Evolutionary conservation across 352 stramenopile genomes (phyloP).

Genomic region (Phytophthora agathidicida): DNA sequence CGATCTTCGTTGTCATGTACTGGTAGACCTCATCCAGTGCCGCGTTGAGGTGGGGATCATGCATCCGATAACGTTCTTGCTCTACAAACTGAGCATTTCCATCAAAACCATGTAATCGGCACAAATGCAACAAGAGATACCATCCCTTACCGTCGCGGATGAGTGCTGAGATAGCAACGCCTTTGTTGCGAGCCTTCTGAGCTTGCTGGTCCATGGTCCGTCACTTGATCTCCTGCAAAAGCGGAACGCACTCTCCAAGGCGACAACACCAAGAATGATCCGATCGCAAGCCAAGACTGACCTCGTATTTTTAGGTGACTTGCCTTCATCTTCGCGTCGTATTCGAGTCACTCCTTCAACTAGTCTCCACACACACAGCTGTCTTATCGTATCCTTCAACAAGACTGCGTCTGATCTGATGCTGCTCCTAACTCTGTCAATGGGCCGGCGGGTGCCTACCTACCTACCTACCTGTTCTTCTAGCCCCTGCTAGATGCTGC

Average conservation of each 20-base stretch:
- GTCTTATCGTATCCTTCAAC: slow-evolving; percentile 14
- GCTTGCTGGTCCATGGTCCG: slow-evolving; percentile 38
- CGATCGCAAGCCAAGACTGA: background rate
- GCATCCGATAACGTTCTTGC: slow-evolving; percentile 59
- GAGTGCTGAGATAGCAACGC: slow-evolving; percentile 45
- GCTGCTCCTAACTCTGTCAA: background rate
- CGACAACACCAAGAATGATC: slow-evolving; percentile 10
- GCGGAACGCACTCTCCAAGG: background rate
- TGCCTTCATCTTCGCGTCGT: slow-evolving; percentile 31
- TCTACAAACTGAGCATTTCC: slow-evolving; percentile 37
- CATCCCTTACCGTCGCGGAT: slow-evolving; percentile 66
- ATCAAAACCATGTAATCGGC: background rate
- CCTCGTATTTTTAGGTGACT: slow-evolving; percentile 46
- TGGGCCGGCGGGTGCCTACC: slow-evolving; percentile 5
- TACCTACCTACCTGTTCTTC: slow-evolving; percentile 10
- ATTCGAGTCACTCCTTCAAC: slow-evolving; percentile 15
- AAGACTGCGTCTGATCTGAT: slow-evolving; percentile 4
- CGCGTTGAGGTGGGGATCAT: slow-evolving; percentile 56
- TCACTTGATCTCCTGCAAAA: background rate
- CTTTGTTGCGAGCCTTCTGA: slow-evolving; percentile 62
- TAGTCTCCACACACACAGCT: slow-evolving; percentile 11
- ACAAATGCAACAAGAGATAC: background rate
- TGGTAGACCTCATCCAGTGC: slow-evolving; percentile 67
- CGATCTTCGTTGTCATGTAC: slow-evolving; percentile 72
- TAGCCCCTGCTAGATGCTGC: slow-evolving; percentile 1